These are phyloP conservation scores for Acanthamoeba royreba DNA, from an alignment of 208 protist species.

Conservation along the genomic window DNA sequence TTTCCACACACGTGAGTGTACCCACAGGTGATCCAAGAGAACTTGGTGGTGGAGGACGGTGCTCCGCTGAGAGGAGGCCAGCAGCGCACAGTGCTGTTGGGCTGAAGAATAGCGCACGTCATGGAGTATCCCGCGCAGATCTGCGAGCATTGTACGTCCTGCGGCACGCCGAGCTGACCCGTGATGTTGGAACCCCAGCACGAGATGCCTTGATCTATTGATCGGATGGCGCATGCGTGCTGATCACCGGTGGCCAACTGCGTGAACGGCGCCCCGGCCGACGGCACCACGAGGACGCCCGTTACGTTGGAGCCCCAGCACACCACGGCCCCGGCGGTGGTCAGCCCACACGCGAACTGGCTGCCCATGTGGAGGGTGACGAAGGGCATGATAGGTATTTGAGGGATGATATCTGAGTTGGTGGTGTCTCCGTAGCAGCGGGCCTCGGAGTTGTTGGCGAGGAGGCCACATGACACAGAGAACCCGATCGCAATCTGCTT, in stretches of 20 bases:
- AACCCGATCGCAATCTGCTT: neutral
- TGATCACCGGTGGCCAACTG: neutral
- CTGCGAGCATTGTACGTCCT: neutral
- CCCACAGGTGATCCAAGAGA: neutral
- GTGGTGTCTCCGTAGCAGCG: neutral
- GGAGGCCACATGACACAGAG: neutral
- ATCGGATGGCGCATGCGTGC: neutral
- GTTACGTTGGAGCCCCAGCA: neutral
- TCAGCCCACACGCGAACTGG: neutral
- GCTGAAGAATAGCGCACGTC: neutral
- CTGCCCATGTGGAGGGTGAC: neutral
- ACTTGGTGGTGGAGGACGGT: neutral
- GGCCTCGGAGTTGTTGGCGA: neutral
- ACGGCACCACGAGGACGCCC: neutral
- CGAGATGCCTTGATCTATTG: neutral
- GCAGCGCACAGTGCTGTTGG: neutral
- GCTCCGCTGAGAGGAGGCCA: neutral
- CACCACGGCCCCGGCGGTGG: neutral
- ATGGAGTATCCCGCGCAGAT: neutral
- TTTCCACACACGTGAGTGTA: neutral
- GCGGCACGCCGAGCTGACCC: neutral
- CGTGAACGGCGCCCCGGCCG: neutral
- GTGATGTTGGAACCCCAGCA: neutral
- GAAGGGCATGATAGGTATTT: neutral
- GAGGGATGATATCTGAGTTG: neutral